Base-by-base conservation (phyloP, 352 stramenopile species). In the Phytophthora cryptogea region DNA sequence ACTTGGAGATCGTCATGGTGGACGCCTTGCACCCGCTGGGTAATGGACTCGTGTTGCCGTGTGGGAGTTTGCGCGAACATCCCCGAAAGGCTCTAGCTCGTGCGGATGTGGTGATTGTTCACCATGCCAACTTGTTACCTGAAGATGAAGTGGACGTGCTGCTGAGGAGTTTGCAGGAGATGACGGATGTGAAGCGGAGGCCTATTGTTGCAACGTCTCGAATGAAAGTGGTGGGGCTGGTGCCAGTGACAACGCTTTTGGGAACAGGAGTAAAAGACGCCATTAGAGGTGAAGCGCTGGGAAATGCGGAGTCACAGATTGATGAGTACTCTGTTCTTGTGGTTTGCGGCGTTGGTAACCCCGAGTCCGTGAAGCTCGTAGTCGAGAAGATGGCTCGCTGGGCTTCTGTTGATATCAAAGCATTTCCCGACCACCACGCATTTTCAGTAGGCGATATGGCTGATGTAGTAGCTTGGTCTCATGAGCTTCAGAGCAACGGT, bases 1-100 rank as follows among this genome's bases (percentile, higher is more conserved):
- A 89, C 43, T 40, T 91, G 13, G 79, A 91, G 48, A 74, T 91
- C 50, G 76, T 91, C 20, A 89, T 88, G 79, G 54, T 91, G 42
- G 79, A 91, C 31, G 77, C 75, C 23, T 57, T 89, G 31, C 73
- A 86, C 61, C 77, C 81, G 13, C 82, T 89, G 41, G 79, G 81
- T n/a, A 91, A 91, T 31, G 77, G 79, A 0, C 50, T 64, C 16
- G 28, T 91, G 23, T 59, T 91, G 9, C 81, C 81, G 8, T 66
- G 63, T 26, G 81, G 81, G 2, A 88, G 79, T 55, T 49, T 89
- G 14, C 77, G 81, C 1, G 81, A 91, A 46, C 23, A 50, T 16
- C 77, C 79, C 4, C 50, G 53, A 1, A 70, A 80, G 2, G 81
- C 79, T 6, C 63, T 89, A 4, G 48, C 42, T 13, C 58, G 75